Base-by-base conservation (phyloP, 176 grass and related monocot genomes). In the Musa acuminata region DNA sequence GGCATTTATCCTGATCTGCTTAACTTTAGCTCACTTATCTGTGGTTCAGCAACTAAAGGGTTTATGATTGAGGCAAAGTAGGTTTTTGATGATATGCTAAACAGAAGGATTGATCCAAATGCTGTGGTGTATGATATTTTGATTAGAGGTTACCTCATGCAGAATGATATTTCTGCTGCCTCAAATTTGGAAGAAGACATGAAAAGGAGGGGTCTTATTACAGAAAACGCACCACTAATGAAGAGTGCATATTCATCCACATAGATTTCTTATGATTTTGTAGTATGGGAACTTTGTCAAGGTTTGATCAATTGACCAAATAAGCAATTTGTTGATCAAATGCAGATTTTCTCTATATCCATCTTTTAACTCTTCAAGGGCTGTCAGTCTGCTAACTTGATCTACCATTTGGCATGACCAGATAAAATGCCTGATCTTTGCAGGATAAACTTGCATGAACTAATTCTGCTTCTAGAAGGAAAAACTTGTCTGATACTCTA, bases 21-120 rank as follows among this genome's bases (percentile, higher is more conserved):
- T 75, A 75, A 25, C 19, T 58, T 75, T 35, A 76, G 9, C 74
- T 50, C 58, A 51, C 58, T 76, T 50, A 52, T 17, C 19, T 76
- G 74, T 57, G 58, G 74, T 76, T 63, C 64, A 58, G 35, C 58
- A 8, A 63, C 11, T 76, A 76, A 64, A 64, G 74, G 74, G 35
- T 35, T 76, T 50, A 64, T 76, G 74, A 76, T 76, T 25, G 74
- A 76, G 58, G 74, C 74, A 64, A 76, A 50, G 58, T 43, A 76
- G 55, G 74, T 76, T 76, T 76, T 76, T 76, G 74, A 76, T 76
- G 74, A 76, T n/a, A 76, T 76, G 74, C 24, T 76, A 16, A 58
- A 64, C n/a, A 76, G 43, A 17, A 55, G 55, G 3, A 62, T 76
- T 76, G 10, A 35, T 76, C 74, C 74, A 14, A 58, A 76, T 50